These are phyloP conservation scores for Beauveria asiatica DNA, from an alignment of 2,329 filamentous ascomycete genomes.

Conservation along the genomic window DNA sequence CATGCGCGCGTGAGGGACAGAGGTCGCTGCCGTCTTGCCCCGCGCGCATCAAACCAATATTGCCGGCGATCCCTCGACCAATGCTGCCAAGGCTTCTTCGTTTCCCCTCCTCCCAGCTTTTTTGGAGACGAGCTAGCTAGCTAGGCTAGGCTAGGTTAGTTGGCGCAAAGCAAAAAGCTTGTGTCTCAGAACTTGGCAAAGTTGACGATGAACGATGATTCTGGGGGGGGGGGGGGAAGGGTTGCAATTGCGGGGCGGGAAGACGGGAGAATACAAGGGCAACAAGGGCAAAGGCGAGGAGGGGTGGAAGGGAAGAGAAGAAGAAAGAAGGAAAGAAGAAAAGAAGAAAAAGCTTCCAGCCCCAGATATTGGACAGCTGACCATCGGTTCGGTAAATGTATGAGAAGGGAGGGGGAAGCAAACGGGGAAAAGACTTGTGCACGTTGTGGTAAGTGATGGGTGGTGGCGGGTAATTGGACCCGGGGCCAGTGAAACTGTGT, in stretches of 20 bases:
- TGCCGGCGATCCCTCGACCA: too few relatives aligned
- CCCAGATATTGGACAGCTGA: background rate
- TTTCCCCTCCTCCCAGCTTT: too few relatives aligned
- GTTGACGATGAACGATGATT: background rate
- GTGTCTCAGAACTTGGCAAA: background rate
- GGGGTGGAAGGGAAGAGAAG: background rate
- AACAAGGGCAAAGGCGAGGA: background rate
- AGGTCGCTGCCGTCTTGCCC: too few relatives aligned
- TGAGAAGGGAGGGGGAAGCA: background rate
- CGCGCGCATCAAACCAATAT: too few relatives aligned
- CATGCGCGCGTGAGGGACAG: background rate
- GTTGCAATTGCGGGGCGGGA: background rate
- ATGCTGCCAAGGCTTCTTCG: too few relatives aligned
- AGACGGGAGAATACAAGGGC: background rate
- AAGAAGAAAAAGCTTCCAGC: background rate
- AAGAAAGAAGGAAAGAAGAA: background rate
- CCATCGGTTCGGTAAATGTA: background rate
- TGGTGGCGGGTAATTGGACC: background rate
- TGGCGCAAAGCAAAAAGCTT: background rate
- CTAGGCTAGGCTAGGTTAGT: too few relatives aligned
- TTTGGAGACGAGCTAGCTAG: too few relatives aligned
- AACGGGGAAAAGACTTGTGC: background rate
- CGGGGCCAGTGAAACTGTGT: background rate
- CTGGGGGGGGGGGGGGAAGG: background rate
- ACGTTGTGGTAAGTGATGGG: background rate